phyloP scores from a whole-genome alignment of 129 eudicot genomes.

The Lactuca sativa region DNA sequence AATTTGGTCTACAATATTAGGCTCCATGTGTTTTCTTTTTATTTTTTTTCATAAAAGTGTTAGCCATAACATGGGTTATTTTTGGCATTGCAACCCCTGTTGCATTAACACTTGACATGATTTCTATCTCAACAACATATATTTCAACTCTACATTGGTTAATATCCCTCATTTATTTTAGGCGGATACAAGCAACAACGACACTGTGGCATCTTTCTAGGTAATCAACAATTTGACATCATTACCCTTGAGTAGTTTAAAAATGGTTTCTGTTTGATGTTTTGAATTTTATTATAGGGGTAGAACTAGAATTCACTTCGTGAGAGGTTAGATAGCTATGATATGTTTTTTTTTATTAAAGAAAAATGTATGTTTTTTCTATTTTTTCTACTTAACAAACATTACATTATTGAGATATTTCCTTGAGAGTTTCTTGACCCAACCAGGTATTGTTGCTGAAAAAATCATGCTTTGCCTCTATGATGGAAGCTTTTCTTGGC shows the following conservation, averaged over 20 bases:
- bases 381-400: no score
- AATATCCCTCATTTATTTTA: conserved; percentile 69
- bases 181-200: conserved; percentile 71
- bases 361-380: no score
- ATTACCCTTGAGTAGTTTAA: no score
- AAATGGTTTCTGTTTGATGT: conserved; percentile 5
- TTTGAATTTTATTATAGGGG: conserved; percentile 51
- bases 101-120: conserved; percentile 56
- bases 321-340: conserved; percentile 88
- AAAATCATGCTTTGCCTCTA: no score
- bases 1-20: conserved; percentile 84
- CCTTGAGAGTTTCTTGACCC: no score
- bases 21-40: conserved; percentile 43
- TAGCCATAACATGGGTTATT: conserved; percentile 67
- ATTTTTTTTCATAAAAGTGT: conserved; percentile 47
- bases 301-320: conserved; percentile 94
- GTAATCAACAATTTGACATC: conserved; percentile 22
- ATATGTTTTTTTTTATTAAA: no score
- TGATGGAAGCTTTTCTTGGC: no score
- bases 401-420: no score
- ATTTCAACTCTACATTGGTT: conserved; percentile 68
- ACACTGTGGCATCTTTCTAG: conserved; percentile 91
- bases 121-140: conserved; percentile 55
- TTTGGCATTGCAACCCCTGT: conserved; percentile 72
- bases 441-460: no score